Evolutionary conservation across 2,329 filamentous ascomycete species (phyloP).

Genomic region (Emericellopsis cladophorae): DNA sequence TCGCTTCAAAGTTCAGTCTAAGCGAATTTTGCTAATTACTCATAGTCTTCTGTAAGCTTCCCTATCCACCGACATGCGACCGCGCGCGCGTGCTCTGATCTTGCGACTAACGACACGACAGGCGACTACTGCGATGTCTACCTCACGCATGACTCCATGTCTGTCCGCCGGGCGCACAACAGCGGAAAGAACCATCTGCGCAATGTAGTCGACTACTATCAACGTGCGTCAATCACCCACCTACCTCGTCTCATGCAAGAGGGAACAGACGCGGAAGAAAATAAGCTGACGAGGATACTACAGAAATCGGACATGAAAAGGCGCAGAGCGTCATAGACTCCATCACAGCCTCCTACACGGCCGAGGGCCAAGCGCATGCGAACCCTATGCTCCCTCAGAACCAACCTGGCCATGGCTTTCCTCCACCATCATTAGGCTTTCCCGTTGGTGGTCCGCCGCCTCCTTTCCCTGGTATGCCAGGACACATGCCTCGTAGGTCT

Average conservation of each 20-base stretch:
- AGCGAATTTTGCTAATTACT: slow-evolving; percentile 1
- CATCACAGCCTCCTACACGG: slow-evolving; percentile 90
- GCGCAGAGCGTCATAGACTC: slow-evolving; percentile 97
- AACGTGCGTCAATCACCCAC: slow-evolving; percentile 44
- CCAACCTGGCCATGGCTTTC: slow-evolving; percentile 41
- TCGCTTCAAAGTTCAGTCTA: background rate
- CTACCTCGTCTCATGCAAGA: no score
- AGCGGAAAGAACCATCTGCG: slow-evolving; percentile 90
- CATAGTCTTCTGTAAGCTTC: slow-evolving; percentile 47
- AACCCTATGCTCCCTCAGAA: slow-evolving; percentile 74
- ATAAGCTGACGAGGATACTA: background rate
- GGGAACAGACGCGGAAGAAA: background rate
- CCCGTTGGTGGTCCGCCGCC: slow-evolving; percentile 47
- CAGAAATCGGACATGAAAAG: slow-evolving; percentile 96
- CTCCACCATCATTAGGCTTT: slow-evolving; percentile 48
- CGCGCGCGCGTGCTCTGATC: background rate
- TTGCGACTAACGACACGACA: slow-evolving; percentile 6
- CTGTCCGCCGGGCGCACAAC: slow-evolving; percentile 97
- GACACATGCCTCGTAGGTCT: slow-evolving; percentile 37
- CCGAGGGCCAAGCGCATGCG: slow-evolving; percentile 75
- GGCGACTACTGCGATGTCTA: slow-evolving; percentile 99
- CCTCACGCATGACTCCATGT: slow-evolving; percentile 99
- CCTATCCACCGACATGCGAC: slow-evolving; percentile 1
- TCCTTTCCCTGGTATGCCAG: slow-evolving; percentile 42
- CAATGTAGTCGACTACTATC: slow-evolving; percentile 97